Base-by-base conservation (phyloP, 768 basidiomycete species). In the Tulasnella sp. region DNA sequence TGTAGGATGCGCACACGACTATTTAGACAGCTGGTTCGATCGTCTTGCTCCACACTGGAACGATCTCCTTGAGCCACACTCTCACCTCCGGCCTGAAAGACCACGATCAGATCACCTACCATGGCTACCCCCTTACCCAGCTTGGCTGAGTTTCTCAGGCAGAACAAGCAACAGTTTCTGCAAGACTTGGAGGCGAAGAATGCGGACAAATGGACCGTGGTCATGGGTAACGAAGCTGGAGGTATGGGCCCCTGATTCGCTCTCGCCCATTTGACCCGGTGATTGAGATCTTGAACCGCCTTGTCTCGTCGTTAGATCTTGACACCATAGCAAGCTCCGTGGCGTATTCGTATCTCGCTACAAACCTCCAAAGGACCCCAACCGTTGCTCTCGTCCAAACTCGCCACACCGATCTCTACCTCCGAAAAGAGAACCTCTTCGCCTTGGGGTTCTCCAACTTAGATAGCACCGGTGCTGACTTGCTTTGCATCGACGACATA, bases 141-240 rank as follows among this genome's bases (percentile, higher is more conserved):
- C 16, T 83, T 90, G 42, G 85, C 87, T 3, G 83, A 84, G 9
- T 89, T 89, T 82, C 85, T 92, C 22, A 42, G 76, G n/a, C 84
- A 84, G 34, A 86, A 90, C 80, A 95, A 94, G 84, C 84, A 86
- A 37, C 86, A 84, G 37, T 98, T 94, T 83, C 85, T 96, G 31
- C 84, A 83, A 24, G 93, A 92, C 75, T 83, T 92, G 24, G 84
- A 87, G 37, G 86, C 86, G 1, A 87, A 87, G 0, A 88, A 88
- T 58, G 89, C 87, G 0, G 82, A 85, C 8, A 90, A 91, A 73
- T 99, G 96, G 97, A 93, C 91, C 0, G 88, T 98, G 7, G 93
- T 92, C 0, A 94, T 96, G 92, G 97, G 97, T 0, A 99, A 99
- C 85, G 97, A 99, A 86, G 96, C 97, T 20, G 97, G 97, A 84